Evolutionary conservation across 352 stramenopile species (phyloP).

Genomic region (Blastocystis sp.): DNA sequence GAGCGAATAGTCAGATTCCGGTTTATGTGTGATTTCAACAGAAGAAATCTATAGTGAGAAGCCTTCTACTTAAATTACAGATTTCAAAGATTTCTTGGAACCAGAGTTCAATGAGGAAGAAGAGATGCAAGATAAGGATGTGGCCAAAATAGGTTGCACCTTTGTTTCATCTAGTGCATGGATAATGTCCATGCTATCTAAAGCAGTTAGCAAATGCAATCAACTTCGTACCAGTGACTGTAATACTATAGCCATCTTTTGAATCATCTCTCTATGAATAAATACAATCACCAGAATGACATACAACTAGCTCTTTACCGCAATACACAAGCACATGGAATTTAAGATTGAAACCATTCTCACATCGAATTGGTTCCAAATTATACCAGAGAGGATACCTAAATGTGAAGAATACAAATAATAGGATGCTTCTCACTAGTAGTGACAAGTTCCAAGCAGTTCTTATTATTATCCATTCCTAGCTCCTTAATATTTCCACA

Average conservation of each 20-base stretch:
- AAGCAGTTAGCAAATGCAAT: background rate
- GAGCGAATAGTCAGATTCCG: conserved; percentile 9
- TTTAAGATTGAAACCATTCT: background rate
- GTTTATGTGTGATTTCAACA: background rate
- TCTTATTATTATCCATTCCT: background rate
- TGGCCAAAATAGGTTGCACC: conserved; percentile 33
- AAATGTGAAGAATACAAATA: background rate
- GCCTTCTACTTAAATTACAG: background rate
- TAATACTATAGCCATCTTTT: background rate
- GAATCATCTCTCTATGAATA: conserved; percentile 43
- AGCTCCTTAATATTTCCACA: conserved; percentile 35
- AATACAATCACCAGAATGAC: background rate
- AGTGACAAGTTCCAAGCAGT: conserved; percentile 74
- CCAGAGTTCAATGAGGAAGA: background rate
- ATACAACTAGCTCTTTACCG: background rate
- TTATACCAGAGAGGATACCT: conserved; percentile 82
- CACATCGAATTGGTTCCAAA: conserved; percentile 77
- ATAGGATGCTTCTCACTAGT: conserved; percentile 78
- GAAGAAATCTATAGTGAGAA: background rate
- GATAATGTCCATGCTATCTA: conserved; percentile 66
- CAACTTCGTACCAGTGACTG: background rate
- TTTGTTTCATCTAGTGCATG: conserved; percentile 28
- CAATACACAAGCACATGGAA: conserved; percentile 50
- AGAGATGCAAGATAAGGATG: conserved; percentile 2
- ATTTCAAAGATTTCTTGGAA: background rate